Conservation (phyloP, 148 eudicot genomes). For the Chenopodium suecicum region DNA sequence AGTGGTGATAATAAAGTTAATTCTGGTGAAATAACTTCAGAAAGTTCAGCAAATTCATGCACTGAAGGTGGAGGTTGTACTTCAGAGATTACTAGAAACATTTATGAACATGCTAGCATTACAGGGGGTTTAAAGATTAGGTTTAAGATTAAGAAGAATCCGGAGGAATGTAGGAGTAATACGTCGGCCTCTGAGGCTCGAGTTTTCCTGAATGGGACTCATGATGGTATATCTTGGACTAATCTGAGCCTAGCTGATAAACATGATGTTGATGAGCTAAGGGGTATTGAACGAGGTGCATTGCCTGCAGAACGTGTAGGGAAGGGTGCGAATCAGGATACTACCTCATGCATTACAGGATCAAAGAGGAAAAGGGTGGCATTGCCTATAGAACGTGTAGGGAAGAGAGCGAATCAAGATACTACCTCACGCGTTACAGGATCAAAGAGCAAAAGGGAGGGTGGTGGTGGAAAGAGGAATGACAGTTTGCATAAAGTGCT, state of each 20-base stretch:
- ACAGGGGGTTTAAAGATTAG: background rate
- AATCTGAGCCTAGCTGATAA: background rate
- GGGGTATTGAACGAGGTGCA: background rate
- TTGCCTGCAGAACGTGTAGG: conserved; percentile 1
- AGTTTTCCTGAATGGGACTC: background rate
- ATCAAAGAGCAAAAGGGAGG: conserved; percentile 35
- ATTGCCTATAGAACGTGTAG: background rate
- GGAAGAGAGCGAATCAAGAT: conserved; percentile 20
- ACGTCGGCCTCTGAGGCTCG: background rate
- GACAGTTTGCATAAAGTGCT: conserved; percentile 70
- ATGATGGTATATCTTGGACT: background rate
- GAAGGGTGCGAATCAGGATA: conserved; percentile 18
- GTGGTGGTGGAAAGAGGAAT: conserved; percentile 63
- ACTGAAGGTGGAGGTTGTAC: background rate
- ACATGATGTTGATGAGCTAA: background rate
- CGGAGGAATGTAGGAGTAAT: background rate
- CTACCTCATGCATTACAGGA: conserved; percentile 26
- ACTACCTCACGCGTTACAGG: conserved; percentile 25
- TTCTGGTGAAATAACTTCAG: background rate
- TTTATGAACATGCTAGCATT: background rate
- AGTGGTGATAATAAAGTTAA: background rate
- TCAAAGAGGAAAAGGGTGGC: conserved; percentile 34
- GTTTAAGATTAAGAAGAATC: background rate
- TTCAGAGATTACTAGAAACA: background rate
- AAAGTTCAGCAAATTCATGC: background rate